Percentiles rank a stretch among this genome's conserved stretches.
phyloP scores from a whole-genome alignment of 1,284 basidiomycete species.

The Xerocomus amazonicus region DNA sequence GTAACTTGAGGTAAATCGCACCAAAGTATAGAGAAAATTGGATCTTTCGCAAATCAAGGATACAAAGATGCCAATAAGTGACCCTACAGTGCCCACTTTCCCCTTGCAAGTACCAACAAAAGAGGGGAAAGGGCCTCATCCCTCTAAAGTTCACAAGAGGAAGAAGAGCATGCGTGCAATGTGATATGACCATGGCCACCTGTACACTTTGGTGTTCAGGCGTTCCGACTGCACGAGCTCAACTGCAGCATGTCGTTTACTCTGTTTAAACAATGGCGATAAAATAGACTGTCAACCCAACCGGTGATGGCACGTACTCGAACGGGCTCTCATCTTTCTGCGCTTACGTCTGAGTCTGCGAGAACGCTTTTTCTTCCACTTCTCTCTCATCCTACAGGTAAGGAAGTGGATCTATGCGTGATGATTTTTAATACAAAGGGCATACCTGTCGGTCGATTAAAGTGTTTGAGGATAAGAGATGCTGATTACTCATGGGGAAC shows the following conservation, averaged over 20 bases:
- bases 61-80: conserved; percentile 23
- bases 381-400: conserved; percentile 72
- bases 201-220: conserved; percentile 17
- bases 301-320: conserved; percentile 57
- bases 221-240: conserved; percentile 28
- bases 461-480: conserved; percentile 23
- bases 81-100: conserved; percentile 24
- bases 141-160: conserved; percentile 22
- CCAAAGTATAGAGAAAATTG: conserved; percentile 2
- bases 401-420: background rate
- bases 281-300: background rate
- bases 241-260: conserved; percentile 24
- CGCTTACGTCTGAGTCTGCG: conserved; percentile 84
- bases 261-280: conserved; percentile 20
- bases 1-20: too few relatives aligned
- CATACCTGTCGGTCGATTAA: conserved; percentile 33
- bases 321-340: conserved; percentile 89
- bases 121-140: conserved; percentile 16
- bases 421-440: conserved; percentile 5
- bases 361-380: conserved; percentile 90
- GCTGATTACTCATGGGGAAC: conserved; percentile 8
- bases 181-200: conserved; percentile 13
- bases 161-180: conserved; percentile 28
- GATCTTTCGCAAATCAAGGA: conserved; percentile 18
- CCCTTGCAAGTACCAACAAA: conserved; percentile 24